phyloP scores from a whole-genome alignment of 164 flowering plant genomes.

The Vitis rotundifolia region DNA sequence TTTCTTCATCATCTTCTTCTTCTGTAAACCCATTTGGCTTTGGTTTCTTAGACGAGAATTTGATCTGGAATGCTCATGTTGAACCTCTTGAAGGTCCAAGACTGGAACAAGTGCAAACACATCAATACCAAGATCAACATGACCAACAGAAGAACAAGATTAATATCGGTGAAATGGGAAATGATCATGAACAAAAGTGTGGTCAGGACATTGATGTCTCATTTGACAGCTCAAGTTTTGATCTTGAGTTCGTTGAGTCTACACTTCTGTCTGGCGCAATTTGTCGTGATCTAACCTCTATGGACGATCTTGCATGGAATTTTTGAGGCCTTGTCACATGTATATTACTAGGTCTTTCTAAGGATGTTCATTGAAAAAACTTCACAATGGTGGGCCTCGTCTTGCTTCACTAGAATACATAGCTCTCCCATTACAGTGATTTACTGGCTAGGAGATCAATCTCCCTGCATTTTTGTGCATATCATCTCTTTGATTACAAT shows the following conservation, averaged over 20 bases:
- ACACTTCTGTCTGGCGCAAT: constrained; percentile 38
- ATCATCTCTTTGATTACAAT: no score
- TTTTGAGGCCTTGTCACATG: constrained; percentile 8
- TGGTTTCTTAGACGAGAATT: constrained; percentile 24
- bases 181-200: no score
- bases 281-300: constrained; percentile 21
- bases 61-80: constrained; percentile 15
- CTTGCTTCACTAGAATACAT: no score
- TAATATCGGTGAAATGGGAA: constrained; percentile 12
- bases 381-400: no score
- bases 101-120: constrained; percentile 6
- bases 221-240: constrained; percentile 26
- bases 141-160: constrained; percentile 1
- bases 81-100: constrained; percentile 16
- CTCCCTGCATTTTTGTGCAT: no score
- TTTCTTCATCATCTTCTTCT: constrained; percentile 17
- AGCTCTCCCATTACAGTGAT: no score
- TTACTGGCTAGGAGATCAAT: no score
- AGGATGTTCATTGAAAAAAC: no score
- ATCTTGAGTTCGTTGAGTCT: constrained; percentile 42
- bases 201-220: constrained; percentile 23
- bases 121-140: constrained; percentile 8
- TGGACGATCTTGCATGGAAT: constrained; percentile 29
- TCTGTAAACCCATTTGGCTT: constrained; percentile 19
- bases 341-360: no score